These are phyloP conservation scores for Podaxis rugospora DNA, from an alignment of 768 basidiomycete species.

Conservation along the genomic window DNA sequence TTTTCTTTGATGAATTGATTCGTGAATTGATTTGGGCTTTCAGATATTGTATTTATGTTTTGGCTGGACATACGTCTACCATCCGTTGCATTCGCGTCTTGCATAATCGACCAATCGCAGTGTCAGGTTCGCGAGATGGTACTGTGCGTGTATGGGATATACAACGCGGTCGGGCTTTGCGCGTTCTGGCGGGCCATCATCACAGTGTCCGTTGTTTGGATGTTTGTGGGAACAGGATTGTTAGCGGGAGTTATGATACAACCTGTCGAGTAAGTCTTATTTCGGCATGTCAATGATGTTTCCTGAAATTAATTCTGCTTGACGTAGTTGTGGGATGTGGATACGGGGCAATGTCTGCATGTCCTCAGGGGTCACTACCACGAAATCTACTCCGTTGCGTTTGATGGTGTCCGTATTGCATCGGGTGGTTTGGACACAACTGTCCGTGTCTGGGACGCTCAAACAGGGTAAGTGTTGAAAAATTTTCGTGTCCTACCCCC, in stretches of 20 bases:
- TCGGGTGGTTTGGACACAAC: constrained; percentile 94
- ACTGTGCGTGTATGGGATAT: constrained; percentile 94
- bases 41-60: constrained; percentile 68
- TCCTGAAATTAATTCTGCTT: not conserved
- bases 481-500: not conserved
- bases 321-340: constrained; percentile 79
- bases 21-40: not conserved
- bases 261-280: constrained; percentile 65
- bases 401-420: constrained; percentile 77
- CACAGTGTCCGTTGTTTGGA: constrained; percentile 87
- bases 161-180: constrained; percentile 64
- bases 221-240: constrained; percentile 76
- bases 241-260: constrained; percentile 92
- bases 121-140: constrained; percentile 85
- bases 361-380: constrained; percentile 80
- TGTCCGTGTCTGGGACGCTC: constrained; percentile 85
- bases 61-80: constrained; percentile 85
- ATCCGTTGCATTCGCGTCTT: constrained; percentile 88
- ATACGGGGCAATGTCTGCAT: constrained; percentile 83
- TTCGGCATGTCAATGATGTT: not conserved
- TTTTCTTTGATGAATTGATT: not conserved
- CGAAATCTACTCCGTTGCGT: constrained; percentile 89
- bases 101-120: constrained; percentile 82
- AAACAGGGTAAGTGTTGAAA: constrained; percentile 61
- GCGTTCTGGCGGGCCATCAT: constrained; percentile 70